Evolutionary conservation across 495 filamentous ascomycete genomes (phyloP).

Genomic region (Neurospora terricola): DNA sequence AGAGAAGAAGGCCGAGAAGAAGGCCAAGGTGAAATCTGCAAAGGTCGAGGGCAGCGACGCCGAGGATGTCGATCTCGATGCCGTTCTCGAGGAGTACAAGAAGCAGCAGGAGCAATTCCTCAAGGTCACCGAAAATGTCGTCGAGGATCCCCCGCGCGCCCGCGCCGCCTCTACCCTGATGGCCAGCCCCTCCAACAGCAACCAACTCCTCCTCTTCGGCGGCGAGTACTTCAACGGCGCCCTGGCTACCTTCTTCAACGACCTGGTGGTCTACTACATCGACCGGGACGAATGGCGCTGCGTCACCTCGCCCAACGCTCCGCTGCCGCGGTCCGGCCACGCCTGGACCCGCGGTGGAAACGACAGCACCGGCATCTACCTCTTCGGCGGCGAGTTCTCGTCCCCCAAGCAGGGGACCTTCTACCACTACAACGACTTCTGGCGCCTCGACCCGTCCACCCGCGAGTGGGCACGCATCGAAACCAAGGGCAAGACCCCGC

Average conservation of each 20-base stretch:
- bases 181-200: constrained; percentile 72
- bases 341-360: constrained; percentile 86
- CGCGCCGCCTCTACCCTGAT: constrained; percentile 71
- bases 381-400: constrained; percentile 72
- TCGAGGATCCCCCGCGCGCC: constrained; percentile 62
- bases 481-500: constrained; percentile 75
- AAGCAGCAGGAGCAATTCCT: constrained; percentile 79
- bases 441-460: constrained; percentile 71
- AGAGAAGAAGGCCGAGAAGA: constrained; percentile 54
- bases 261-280: constrained; percentile 81
- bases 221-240: constrained; percentile 63
- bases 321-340: constrained; percentile 83
- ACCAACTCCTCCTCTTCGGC: constrained; percentile 86
- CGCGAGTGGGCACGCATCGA: constrained; percentile 89
- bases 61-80: constrained; percentile 90
- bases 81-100: constrained; percentile 88
- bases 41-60: constrained; percentile 63
- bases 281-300: constrained; percentile 79
- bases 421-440: constrained; percentile 98
- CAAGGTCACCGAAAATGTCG: constrained; percentile 76
- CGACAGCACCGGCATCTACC: constrained; percentile 65
- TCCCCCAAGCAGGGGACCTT: constrained; percentile 93
- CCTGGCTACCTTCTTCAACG: constrained; percentile 54
- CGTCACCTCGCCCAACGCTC: constrained; percentile 83
- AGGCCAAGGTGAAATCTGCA: constrained; percentile 42